Evolutionary conservation across 768 basidiomycete genomes (phyloP).

Genomic region (Tulasnella calospora): DNA sequence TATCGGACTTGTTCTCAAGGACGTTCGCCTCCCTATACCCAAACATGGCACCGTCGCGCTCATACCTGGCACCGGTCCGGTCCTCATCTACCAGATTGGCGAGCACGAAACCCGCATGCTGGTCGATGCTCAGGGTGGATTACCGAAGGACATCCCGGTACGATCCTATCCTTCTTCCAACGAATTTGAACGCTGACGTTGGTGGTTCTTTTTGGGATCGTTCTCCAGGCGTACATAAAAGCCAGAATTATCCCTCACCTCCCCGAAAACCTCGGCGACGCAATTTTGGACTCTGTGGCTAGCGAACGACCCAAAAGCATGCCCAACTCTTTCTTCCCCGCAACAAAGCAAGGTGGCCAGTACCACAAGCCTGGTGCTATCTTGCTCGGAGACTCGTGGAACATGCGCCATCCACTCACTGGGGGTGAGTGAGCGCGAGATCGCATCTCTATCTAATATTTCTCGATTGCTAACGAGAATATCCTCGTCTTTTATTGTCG

Average conservation of each 20-base stretch:
- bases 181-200: neutral
- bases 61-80: conserved; percentile 75
- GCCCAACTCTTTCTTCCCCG: conserved; percentile 92
- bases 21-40: conserved; percentile 65
- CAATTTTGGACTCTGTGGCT: conserved; percentile 66
- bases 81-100: conserved; percentile 88
- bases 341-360: conserved; percentile 56
- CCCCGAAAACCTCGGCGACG: conserved; percentile 60
- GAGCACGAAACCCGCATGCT: conserved; percentile 88
- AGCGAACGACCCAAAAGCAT: conserved; percentile 78
- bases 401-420: conserved; percentile 98
- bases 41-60: conserved; percentile 81
- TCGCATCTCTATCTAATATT: no score
- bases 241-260: conserved; percentile 73
- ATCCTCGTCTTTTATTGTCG: no score
- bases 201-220: neutral
- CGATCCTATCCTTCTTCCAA: conserved; percentile 26
- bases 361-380: conserved; percentile 62
- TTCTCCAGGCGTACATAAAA: conserved; percentile 59
- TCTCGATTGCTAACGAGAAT: no score
- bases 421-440: conserved; percentile 41
- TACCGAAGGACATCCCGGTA: conserved; percentile 78
- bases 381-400: conserved; percentile 93
- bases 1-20: conserved; percentile 76
- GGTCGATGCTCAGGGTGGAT: conserved; percentile 78